These are phyloP conservation scores for Crinitomyces ghanaensis DNA, from an alignment of 805 yeast species.

Conservation along the genomic window DNA sequence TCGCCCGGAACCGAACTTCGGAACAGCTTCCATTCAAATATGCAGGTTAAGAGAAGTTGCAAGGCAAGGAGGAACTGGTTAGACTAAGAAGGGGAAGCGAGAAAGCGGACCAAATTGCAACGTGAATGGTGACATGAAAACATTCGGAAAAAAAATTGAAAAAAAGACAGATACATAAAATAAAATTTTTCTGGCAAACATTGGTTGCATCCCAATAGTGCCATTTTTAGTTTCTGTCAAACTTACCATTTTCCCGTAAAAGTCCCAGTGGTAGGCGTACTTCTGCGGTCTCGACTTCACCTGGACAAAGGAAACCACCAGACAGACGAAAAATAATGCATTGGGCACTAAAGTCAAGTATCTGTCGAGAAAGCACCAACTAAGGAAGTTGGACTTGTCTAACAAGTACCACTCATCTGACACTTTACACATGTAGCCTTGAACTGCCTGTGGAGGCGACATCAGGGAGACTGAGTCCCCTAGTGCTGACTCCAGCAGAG, in stretches of 20 bases:
- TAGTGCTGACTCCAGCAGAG: too few species aligned
- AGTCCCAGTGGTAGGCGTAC: slow-evolving; percentile 2
- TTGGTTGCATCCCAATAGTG: too few species aligned
- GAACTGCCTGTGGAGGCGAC: too few species aligned
- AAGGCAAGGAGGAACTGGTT: neutral
- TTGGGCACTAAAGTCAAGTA: slow-evolving; percentile 7
- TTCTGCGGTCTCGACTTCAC: too few species aligned
- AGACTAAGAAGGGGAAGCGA: too few species aligned
- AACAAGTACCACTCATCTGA: slow-evolving; percentile 4
- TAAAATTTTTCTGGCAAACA: too few species aligned
- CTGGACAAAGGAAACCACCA: neutral
- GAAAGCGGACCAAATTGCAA: too few species aligned
- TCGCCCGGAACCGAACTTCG: neutral
- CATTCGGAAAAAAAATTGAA: too few species aligned
- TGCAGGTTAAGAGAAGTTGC: neutral
- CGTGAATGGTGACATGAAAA: too few species aligned
- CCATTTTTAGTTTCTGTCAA: too few species aligned
- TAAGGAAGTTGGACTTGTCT: slow-evolving; percentile 4
- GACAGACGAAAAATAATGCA: slow-evolving; percentile 1
- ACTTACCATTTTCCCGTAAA: slow-evolving; percentile 1
- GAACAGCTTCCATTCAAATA: neutral
- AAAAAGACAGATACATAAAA: too few species aligned
- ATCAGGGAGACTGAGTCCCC: too few species aligned
- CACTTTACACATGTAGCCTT: slow-evolving; percentile 1
- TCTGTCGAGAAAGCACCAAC: slow-evolving; percentile 10